A percentile compares a stretch with the other conserved stretches of the same genome.
These are phyloP conservation scores for Herpetomonas muscarum DNA, from an alignment of 208 protist species.

Conservation along the genomic window DNA sequence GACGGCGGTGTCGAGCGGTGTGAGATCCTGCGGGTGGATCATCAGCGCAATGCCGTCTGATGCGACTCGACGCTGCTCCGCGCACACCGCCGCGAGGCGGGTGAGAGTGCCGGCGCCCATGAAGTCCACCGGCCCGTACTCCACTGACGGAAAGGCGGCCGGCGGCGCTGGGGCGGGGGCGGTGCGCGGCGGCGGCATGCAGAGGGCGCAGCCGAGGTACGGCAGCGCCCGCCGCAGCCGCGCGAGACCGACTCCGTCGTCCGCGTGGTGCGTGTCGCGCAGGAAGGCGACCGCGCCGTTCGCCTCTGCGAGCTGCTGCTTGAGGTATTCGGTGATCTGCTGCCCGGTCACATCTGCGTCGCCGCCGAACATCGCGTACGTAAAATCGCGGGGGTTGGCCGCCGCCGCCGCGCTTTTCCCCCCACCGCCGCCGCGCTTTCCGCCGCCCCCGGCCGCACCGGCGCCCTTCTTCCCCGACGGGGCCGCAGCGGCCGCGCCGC, in stretches of 20 bases:
- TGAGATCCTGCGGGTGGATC: neutral
- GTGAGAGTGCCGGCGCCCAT: conserved; percentile 7
- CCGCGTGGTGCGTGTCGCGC: conserved; percentile 61
- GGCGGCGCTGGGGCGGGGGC: neutral
- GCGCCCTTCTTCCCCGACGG: conserved; percentile 10
- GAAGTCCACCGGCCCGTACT: too few relatives aligned
- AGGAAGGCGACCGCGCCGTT: conserved; percentile 45
- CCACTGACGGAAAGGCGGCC: too few relatives aligned
- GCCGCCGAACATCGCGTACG: conserved; percentile 62
- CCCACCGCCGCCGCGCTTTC: conserved; percentile 9
- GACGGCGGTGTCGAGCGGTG: conserved; percentile 9
- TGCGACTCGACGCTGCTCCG: neutral
- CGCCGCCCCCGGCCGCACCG: neutral
- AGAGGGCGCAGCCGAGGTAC: conserved; percentile 13
- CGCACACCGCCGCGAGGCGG: neutral
- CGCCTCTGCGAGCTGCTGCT: conserved; percentile 45
- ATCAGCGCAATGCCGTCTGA: neutral
- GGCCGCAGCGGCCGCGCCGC: neutral
- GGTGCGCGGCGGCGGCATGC: neutral
- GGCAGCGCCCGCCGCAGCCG: conserved; percentile 41
- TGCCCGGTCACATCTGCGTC: conserved; percentile 61
- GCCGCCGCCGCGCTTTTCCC: conserved; percentile 1
- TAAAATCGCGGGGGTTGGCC: conserved; percentile 15
- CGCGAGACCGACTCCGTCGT: conserved; percentile 38
- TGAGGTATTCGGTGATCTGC: conserved; percentile 69